A percentile compares a stretch with the other conserved stretches of the same genome.
phyloP scores from a whole-genome alignment of 257 asterid genomes.

The Solanum neorickii region DNA sequence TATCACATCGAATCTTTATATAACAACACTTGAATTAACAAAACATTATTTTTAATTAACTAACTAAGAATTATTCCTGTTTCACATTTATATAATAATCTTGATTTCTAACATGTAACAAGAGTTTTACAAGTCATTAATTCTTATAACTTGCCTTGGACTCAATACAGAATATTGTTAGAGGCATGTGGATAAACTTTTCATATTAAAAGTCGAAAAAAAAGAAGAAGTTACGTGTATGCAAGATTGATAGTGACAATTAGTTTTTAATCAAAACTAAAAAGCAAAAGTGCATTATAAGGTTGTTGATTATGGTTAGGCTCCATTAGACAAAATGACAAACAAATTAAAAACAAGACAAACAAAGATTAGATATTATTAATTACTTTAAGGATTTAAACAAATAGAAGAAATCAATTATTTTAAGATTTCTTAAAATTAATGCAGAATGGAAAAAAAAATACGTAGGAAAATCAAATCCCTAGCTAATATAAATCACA shows the following conservation, averaged over 20 bases:
- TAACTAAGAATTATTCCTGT: neutral
- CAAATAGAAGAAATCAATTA: neutral
- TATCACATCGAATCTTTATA: neutral
- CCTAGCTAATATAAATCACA: neutral
- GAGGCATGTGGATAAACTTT: neutral
- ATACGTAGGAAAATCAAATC: neutral
- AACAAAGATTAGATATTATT: neutral
- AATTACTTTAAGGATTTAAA: neutral
- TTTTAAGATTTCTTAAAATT: neutral
- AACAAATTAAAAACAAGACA: neutral
- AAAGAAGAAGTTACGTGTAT: neutral
- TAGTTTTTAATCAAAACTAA: neutral
- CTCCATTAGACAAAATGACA: neutral
- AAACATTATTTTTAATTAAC: neutral
- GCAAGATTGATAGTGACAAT: neutral
- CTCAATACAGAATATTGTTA: neutral
- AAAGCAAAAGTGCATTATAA: neutral
- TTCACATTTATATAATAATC: neutral
- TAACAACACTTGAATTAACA: neutral
- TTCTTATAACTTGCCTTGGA: neutral
- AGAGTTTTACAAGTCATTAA: neutral
- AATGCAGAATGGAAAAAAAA: neutral
- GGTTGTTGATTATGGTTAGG: neutral
- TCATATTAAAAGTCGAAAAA: neutral
- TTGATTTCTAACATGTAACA: neutral